Evolutionary conservation across 176 grass and related monocot genomes (phyloP).

Genomic region (Avena atlantica): DNA sequence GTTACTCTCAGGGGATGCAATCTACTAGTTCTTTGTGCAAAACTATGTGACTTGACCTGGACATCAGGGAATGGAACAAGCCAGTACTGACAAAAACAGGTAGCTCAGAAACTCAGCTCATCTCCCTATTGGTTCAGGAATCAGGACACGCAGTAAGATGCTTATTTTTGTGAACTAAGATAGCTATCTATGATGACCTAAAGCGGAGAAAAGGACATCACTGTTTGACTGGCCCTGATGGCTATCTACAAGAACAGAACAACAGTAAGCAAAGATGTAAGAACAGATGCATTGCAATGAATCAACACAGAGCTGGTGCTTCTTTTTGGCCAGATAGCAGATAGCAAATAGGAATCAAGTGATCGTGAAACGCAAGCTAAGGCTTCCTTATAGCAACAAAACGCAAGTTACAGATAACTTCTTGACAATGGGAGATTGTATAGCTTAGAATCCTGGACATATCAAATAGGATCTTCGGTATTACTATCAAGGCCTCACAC

Average conservation of each 20-base stretch:
- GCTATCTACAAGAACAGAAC: neutral
- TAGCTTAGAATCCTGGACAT: neutral
- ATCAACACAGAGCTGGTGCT: neutral
- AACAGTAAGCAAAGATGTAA: neutral
- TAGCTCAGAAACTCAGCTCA: neutral
- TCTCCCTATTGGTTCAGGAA: neutral
- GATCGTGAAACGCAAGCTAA: neutral
- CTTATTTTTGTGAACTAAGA: neutral
- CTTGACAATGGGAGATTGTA: neutral
- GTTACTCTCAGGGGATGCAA: neutral
- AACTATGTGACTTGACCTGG: neutral
- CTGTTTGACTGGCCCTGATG: neutral
- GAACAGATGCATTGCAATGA: too few relatives aligned
- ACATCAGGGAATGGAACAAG: neutral
- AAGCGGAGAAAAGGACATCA: constrained; percentile 1
- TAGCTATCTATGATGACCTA: neutral
- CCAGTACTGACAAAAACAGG: constrained; percentile 11
- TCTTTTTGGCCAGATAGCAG: neutral
- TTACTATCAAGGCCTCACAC: neutral
- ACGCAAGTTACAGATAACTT: too few relatives aligned
- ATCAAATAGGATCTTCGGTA: too few relatives aligned
- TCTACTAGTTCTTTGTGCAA: neutral
- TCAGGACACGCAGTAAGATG: neutral
- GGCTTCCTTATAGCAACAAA: neutral
- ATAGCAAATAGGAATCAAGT: neutral